Evolutionary conservation across 768 basidiomycete genomes (phyloP), one percentile per base, ranked within the genome.

Genomic region (Harrya chromipes): DNA sequence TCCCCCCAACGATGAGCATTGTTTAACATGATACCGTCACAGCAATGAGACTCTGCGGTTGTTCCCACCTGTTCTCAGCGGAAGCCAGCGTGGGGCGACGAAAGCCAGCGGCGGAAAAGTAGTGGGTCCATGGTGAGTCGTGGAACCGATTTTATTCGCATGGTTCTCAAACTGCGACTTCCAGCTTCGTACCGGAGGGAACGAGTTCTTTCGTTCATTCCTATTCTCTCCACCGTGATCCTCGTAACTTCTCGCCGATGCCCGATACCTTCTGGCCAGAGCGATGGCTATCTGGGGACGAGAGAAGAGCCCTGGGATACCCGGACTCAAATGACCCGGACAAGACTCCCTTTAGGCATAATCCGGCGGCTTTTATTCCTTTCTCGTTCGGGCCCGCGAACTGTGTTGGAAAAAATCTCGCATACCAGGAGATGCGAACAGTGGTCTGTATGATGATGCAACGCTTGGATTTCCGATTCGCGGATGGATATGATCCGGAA

Each of bases 41-140:
- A 81, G 80, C 52, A 79, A 79, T 35, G 80, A 81, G 51, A 63
- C 71, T 1, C 63, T 82, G 24, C 72, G 80, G 34, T 64, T 81
- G 17, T 72, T 71, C 49, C 77, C 80, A 12, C 72, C 81, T 11
- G 63, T 81, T 27, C 70, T 78, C 31, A 74, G 72, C 43, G 76
- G 77, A 26, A 70, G 71, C 39, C 76, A 76, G 50, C 74, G 80
- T 27, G 66, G 66, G 14, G 63, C 68, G 4, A 68, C 63, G 2
- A 63, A 53, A 44, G 65, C 69, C 13, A 68, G 63, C 36, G 73
- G 69, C 12, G 75, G 71, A 42, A 69, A 67, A 43, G 27, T 60
- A 10, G 61, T 77, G 11, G 76, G 75, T n/a, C 50, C 67, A 43
- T 64, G 71, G 77, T 78, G 52, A 33, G 75, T 62, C 27, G 19